A percentile compares a stretch with the other conserved stretches of the same genome.
Evolutionary conservation across 2,329 filamentous ascomycete species (phyloP).

Genomic region (Stagonosporopsis cucurbitacearum): DNA sequence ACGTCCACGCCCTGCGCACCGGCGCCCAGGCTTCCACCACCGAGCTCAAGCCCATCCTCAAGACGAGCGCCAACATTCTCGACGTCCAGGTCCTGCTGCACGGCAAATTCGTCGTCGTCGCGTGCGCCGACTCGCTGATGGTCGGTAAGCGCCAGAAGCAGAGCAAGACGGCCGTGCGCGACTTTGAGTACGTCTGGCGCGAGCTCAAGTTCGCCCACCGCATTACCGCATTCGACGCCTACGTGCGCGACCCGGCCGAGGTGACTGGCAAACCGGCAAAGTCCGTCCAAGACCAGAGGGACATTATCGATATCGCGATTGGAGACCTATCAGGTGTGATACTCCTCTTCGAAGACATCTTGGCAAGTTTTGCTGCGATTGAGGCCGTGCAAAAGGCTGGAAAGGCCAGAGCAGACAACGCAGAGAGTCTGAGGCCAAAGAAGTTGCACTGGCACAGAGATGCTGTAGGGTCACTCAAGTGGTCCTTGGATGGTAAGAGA

Average conservation of each 20-base stretch:
- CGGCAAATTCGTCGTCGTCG: slow-evolving; percentile 65
- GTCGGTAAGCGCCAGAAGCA: slow-evolving; percentile 61
- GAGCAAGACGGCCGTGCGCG: slow-evolving; percentile 45
- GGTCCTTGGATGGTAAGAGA: slow-evolving; percentile 83
- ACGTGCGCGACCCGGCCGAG: slow-evolving; percentile 62
- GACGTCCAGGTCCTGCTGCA: slow-evolving; percentile 56
- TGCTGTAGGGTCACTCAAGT: slow-evolving; percentile 83
- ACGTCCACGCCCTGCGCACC: slow-evolving; percentile 43
- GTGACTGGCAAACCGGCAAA: slow-evolving; percentile 37
- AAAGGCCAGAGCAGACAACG: slow-evolving; percentile 27
- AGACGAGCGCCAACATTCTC: slow-evolving; percentile 46
- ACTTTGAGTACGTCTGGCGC: slow-evolving; percentile 59
- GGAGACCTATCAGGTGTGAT: slow-evolving; percentile 80
- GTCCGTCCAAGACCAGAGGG: slow-evolving; percentile 40
- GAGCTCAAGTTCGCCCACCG: slow-evolving; percentile 65
- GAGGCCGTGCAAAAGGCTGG: slow-evolving; percentile 49
- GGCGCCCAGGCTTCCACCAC: slow-evolving; percentile 36
- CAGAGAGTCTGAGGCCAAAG: slow-evolving; percentile 59
- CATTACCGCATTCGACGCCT: slow-evolving; percentile 54
- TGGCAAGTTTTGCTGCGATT: slow-evolving; percentile 60
- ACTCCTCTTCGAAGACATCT: slow-evolving; percentile 78
- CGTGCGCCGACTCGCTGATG: slow-evolving; percentile 62
- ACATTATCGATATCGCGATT: slow-evolving; percentile 74
- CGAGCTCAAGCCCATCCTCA: slow-evolving; percentile 44
- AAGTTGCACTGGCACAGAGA: slow-evolving; percentile 91